Conservation (phyloP, 2,329 filamentous ascomycete species). For the Fusarium euwallaceae region DNA sequence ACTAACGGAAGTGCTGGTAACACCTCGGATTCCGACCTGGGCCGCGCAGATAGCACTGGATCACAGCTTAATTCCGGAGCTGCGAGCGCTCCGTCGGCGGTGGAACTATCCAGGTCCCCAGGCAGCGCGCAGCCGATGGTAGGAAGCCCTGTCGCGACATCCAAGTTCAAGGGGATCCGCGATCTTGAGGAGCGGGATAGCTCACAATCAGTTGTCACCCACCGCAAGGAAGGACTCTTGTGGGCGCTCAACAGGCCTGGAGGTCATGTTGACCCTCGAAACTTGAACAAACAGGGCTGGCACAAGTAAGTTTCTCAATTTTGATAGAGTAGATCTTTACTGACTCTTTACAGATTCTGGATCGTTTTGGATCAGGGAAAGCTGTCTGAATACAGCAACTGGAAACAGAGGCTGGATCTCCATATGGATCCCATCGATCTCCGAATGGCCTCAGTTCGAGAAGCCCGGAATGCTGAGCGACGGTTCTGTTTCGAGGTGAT, state of each 20-base stretch:
- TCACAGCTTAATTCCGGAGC: constrained; percentile 70
- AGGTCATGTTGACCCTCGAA: constrained; percentile 94
- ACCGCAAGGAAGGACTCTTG: constrained; percentile 91
- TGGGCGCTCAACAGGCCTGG: constrained; percentile 96
- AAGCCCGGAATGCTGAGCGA: constrained; percentile 93
- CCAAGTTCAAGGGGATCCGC: constrained; percentile 89
- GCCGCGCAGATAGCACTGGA: constrained; percentile 79
- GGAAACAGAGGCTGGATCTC: constrained; percentile 96
- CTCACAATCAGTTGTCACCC: constrained; percentile 64
- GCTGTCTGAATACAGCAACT: constrained; percentile 98
- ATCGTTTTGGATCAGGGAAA: constrained; percentile 97
- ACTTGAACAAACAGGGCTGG: constrained; percentile 97
- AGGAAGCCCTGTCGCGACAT: constrained; percentile 64
- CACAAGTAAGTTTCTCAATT: constrained; percentile 80
- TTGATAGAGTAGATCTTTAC: not conserved
- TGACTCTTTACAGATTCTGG: constrained; percentile 81
- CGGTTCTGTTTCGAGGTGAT: constrained; percentile 99
- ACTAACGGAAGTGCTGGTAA: constrained; percentile 63
- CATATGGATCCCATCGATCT: constrained; percentile 99
- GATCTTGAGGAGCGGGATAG: constrained; percentile 89
- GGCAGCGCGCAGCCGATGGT: constrained; percentile 62
- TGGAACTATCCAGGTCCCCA: constrained; percentile 69
- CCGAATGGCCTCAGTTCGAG: constrained; percentile 94
- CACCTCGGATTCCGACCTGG: constrained; percentile 76
- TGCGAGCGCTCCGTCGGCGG: constrained; percentile 46